These are phyloP conservation scores for Fusarium circinatum DNA, from an alignment of 2,329 filamentous ascomycete genomes.

Conservation along the genomic window DNA sequence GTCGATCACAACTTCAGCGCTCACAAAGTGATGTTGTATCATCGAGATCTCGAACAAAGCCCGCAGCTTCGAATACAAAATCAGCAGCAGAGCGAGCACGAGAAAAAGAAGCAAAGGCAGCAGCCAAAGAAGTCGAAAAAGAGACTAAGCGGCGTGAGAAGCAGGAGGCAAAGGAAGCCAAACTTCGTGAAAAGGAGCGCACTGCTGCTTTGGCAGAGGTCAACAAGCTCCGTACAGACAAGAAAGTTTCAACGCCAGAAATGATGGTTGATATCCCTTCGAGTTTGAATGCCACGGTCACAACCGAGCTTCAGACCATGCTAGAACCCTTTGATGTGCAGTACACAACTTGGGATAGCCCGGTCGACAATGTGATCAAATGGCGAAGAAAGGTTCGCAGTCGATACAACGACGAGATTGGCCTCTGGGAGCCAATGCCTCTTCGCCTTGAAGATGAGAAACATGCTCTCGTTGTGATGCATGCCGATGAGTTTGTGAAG, in stretches of 20 bases:
- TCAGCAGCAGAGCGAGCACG: conserved; percentile 51
- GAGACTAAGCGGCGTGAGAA: conserved; percentile 66
- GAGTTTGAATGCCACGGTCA: conserved; percentile 60
- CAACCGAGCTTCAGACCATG: conserved; percentile 60
- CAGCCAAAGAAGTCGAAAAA: conserved; percentile 64
- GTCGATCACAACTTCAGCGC: conserved; percentile 41
- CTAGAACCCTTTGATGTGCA: conserved; percentile 62
- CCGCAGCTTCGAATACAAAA: conserved; percentile 43
- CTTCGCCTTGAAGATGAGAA: conserved; percentile 64
- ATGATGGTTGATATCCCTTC: conserved; percentile 80
- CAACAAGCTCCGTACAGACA: conserved; percentile 78
- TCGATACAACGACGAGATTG: conserved; percentile 68
- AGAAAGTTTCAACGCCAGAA: conserved; percentile 76
- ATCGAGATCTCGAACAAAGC: conserved; percentile 33
- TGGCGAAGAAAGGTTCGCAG: conserved; percentile 77
- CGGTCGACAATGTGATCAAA: conserved; percentile 65
- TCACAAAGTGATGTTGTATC: conserved; percentile 47
- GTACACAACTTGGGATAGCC: conserved; percentile 56
- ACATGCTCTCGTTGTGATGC: conserved; percentile 70
- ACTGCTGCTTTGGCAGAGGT: conserved; percentile 75
- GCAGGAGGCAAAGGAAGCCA: conserved; percentile 69
- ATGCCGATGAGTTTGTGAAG: conserved; percentile 73
- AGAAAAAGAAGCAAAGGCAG: conserved; percentile 58
- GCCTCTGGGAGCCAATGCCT: conserved; percentile 72
- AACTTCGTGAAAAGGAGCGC: conserved; percentile 69